Evolutionary conservation across 2,329 filamentous ascomycete genomes (phyloP).

Genomic region (Trichoderma polysporum): DNA sequence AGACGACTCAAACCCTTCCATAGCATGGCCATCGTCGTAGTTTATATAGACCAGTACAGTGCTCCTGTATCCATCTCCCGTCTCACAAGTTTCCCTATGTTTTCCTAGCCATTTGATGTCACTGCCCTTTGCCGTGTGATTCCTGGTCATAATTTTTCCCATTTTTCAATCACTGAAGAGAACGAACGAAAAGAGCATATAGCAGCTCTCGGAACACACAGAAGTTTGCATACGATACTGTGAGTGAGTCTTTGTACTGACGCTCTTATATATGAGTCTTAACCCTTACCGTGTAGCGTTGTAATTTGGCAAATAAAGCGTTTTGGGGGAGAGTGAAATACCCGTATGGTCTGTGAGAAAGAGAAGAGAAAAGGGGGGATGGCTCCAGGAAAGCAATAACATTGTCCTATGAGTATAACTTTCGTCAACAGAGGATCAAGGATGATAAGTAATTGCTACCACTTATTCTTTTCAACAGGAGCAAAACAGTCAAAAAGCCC

Average conservation of each 20-base stretch:
- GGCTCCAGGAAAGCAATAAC: too few species aligned
- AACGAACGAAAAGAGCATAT: too few species aligned
- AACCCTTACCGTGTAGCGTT: too few species aligned
- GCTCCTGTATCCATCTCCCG: background rate
- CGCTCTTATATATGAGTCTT: too few species aligned
- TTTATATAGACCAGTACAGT: background rate
- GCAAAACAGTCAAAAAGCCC: too few species aligned
- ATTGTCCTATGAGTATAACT: too few species aligned
- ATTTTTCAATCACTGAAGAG: background rate
- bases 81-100: background rate
- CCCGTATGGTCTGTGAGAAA: background rate
- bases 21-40: background rate
- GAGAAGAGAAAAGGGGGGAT: background rate
- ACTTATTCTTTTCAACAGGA: background rate
- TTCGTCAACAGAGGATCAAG: background rate
- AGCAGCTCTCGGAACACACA: too few species aligned
- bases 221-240: too few species aligned
- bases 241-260: too few species aligned
- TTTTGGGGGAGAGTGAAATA: too few species aligned
- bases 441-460: background rate
- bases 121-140: background rate
- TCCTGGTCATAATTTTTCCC: background rate
- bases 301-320: too few species aligned
- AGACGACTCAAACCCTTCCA: background rate
- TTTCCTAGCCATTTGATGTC: too few species aligned